Conservation (phyloP, 2,329 filamentous ascomycete species). For the Alternaria consortialis region DNA sequence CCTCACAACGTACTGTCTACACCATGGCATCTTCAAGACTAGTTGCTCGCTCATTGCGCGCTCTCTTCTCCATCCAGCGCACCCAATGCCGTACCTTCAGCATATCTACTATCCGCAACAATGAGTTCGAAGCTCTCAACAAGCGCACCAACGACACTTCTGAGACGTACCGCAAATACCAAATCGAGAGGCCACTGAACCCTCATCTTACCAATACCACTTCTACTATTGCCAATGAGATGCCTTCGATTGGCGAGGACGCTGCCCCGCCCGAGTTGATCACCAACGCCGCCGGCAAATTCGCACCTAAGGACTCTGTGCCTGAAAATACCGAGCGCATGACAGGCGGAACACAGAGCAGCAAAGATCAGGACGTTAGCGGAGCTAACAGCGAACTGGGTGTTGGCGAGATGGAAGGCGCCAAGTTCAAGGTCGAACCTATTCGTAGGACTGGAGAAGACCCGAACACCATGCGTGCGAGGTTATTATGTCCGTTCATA, state of each 20-base stretch:
- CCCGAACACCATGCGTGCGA: slow-evolving; percentile 83
- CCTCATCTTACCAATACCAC: slow-evolving; percentile 71
- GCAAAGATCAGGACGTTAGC: slow-evolving; percentile 49
- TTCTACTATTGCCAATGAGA: slow-evolving; percentile 69
- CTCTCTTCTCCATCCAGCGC: slow-evolving; percentile 46
- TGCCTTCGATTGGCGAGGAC: slow-evolving; percentile 67
- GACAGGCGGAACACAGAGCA: slow-evolving; percentile 69
- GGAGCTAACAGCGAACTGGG: slow-evolving; percentile 38
- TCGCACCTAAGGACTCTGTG: slow-evolving; percentile 66
- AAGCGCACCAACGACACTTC: slow-evolving; percentile 63
- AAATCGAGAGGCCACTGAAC: slow-evolving; percentile 66
- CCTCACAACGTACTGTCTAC: slow-evolving; percentile 14
- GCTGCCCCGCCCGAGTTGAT: slow-evolving; percentile 68
- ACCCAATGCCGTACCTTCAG: slow-evolving; percentile 52
- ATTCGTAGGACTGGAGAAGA: slow-evolving; percentile 85
- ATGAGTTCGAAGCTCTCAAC: slow-evolving; percentile 56
- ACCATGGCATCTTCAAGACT: slow-evolving; percentile 60
- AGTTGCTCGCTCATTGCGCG: slow-evolving; percentile 56
- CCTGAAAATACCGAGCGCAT: slow-evolving; percentile 71
- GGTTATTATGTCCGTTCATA: slow-evolving; percentile 72
- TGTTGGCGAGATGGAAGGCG: slow-evolving; percentile 52
- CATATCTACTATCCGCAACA: slow-evolving; percentile 46
- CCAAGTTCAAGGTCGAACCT: slow-evolving; percentile 87
- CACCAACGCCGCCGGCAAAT: slow-evolving; percentile 64
- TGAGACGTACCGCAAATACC: slow-evolving; percentile 63